phyloP scores from a whole-genome alignment of 2,329 filamentous ascomycete species.

The Alternaria brassicicola region DNA sequence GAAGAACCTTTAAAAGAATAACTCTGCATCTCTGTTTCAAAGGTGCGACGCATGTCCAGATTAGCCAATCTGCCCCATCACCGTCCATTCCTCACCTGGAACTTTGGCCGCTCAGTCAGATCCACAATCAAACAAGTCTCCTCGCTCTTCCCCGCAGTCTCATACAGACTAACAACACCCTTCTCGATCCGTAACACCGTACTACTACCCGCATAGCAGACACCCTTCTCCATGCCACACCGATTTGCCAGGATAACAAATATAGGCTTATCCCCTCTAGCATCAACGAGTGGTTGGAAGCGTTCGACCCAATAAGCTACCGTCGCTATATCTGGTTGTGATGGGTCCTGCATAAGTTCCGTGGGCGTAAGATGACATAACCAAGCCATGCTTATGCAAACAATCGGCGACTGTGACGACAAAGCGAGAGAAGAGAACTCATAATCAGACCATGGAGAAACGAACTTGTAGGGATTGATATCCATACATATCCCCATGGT shows the following conservation, averaged over 20 bases:
- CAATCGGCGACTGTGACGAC: conserved; percentile 62
- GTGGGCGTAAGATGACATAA: conserved; percentile 63
- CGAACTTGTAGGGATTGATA: conserved; percentile 68
- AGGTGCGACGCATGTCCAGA: neutral
- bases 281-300: conserved; percentile 64
- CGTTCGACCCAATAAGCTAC: conserved; percentile 77
- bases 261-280: conserved; percentile 55
- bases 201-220: conserved; percentile 75
- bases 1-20: neutral
- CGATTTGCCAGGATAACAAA: conserved; percentile 76
- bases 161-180: conserved; percentile 72
- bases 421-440: conserved; percentile 66
- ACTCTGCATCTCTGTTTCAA: neutral
- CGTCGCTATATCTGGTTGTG: conserved; percentile 72
- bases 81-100: conserved; percentile 40
- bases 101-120: conserved; percentile 54
- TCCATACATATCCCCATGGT: conserved; percentile 62
- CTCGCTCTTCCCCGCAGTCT: conserved; percentile 72
- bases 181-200: conserved; percentile 69
- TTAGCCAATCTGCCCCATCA: conserved; percentile 9
- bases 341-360: conserved; percentile 54
- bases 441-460: conserved; percentile 62
- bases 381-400: conserved; percentile 81
- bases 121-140: conserved; percentile 73
- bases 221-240: conserved; percentile 68